Evolutionary conservation across 2,329 filamentous ascomycete species (phyloP).

Genomic region (Drechslerella stenobrocha): DNA sequence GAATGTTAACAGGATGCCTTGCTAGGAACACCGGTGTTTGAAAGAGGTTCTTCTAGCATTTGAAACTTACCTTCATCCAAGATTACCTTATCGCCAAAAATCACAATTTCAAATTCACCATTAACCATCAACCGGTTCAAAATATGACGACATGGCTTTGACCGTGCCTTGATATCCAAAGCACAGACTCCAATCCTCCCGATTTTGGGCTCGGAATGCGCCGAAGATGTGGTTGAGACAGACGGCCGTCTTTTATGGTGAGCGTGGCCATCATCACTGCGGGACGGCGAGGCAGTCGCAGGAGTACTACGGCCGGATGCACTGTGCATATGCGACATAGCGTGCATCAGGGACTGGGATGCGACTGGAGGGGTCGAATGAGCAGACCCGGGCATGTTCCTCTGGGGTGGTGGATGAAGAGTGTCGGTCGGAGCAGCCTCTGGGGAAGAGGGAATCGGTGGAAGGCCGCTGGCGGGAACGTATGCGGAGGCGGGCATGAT

Average conservation of each 20-base stretch:
- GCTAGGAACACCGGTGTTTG: slow-evolving; percentile 9
- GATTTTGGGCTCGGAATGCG: slow-evolving; percentile 54
- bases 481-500: slow-evolving; percentile 42
- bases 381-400: slow-evolving; percentile 7
- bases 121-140: slow-evolving; percentile 87
- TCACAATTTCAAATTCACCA: slow-evolving; percentile 90
- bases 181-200: slow-evolving; percentile 89
- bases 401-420: slow-evolving; percentile 1
- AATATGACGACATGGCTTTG: slow-evolving; percentile 96
- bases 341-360: slow-evolving; percentile 33
- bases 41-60: slow-evolving; percentile 6
- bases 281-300: slow-evolving; percentile 29
- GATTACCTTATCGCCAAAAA: slow-evolving; percentile 98
- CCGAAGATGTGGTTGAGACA: slow-evolving; percentile 36
- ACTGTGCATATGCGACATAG: slow-evolving; percentile 19
- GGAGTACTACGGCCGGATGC: slow-evolving; percentile 32
- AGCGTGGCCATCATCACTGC: slow-evolving; percentile 37
- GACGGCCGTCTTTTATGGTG: slow-evolving; percentile 38
- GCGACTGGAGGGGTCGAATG: slow-evolving; percentile 33
- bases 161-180: slow-evolving; percentile 90
- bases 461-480: slow-evolving; percentile 25
- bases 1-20: slow-evolving; percentile 42
- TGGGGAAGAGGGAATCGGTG: slow-evolving; percentile 38
- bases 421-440: slow-evolving; percentile 30
- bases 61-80: slow-evolving; percentile 73